A percentile compares a stretch with the other conserved stretches of the same genome.
Evolutionary conservation across 1,284 basidiomycete genomes (phyloP).

Genomic region (Ganoderma leucocontextum): DNA sequence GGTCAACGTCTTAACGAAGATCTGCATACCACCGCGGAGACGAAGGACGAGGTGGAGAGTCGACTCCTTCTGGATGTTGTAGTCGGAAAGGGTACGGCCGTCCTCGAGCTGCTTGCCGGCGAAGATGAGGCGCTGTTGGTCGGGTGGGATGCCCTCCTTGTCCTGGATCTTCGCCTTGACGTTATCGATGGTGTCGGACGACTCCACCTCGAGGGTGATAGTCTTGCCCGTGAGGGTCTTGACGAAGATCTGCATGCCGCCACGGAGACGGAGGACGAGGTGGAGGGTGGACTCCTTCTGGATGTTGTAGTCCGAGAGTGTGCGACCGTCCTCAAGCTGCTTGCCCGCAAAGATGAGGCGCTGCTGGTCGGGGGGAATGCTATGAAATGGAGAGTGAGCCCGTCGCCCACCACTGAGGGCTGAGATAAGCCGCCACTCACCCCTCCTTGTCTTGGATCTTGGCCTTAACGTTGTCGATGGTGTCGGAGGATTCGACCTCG

Average conservation of each 20-base stretch:
- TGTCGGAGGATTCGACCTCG: slow-evolving; percentile 87
- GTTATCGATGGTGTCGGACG: slow-evolving; percentile 60
- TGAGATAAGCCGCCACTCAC: slow-evolving; percentile 43
- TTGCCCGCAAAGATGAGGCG: slow-evolving; percentile 81
- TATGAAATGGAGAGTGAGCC: slow-evolving; percentile 33
- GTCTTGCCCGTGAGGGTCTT: slow-evolving; percentile 69
- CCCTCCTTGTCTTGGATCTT: slow-evolving; percentile 85
- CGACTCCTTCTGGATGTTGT: slow-evolving; percentile 83
- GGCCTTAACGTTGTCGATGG: slow-evolving; percentile 84
- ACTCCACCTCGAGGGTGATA: slow-evolving; percentile 60
- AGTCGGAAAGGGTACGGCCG: slow-evolving; percentile 83
- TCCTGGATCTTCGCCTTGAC: slow-evolving; percentile 65
- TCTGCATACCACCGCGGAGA: slow-evolving; percentile 91
- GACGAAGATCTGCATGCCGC: slow-evolving; percentile 80
- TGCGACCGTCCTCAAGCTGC: slow-evolving; percentile 79
- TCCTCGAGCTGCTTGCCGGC: slow-evolving; percentile 90
- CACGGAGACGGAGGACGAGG: slow-evolving; percentile 66
- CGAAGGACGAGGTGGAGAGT: slow-evolving; percentile 89
- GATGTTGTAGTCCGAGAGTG: slow-evolving; percentile 79
- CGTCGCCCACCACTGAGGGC: background rate
- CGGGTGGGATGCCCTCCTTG: slow-evolving; percentile 75
- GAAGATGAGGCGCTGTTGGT: slow-evolving; percentile 89
- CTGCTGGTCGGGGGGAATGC: slow-evolving; percentile 85
- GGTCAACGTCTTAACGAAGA: slow-evolving; percentile 89
- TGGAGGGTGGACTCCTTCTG: slow-evolving; percentile 65